Evolutionary conservation across 106 monocot species (phyloP), one percentile per base, ranked within the genome.

Genomic region (Dioscorea dumetorum): DNA sequence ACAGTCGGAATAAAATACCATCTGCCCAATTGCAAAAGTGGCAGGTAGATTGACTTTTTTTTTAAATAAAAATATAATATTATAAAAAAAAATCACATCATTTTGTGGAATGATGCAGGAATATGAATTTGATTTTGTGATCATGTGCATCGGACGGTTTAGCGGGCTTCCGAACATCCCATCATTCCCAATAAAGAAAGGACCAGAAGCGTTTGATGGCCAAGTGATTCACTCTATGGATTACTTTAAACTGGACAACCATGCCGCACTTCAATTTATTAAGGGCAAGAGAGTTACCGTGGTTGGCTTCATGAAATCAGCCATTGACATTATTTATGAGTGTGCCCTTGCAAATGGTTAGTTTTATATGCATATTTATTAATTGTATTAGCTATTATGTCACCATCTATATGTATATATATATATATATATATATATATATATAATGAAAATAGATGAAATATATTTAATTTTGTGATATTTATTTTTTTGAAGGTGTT

Each of bases 161-260:
- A 85, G 82, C 21, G 85, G 74, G 0, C 18, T 68, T 17, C 88
- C 85, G 0, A 83, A 90, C 58, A 70, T 90, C 7, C 90, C 90
- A 0, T 59, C 54, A 4, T 90, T 90, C 21, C 85, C 85, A 15
- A 17, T 58, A 22, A 68, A 72, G 28, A 76, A 75, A 28, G 90
- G 90, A 0, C 75, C 83, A 11, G 85, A 90, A 50, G 78, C 73
- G 20, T 90, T 90, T 53, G 15, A 70, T 21, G 90, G 90, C 2
- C 57, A 67, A 63, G 86, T 83, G 50, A 80, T 90, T 18, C 85
- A 90, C 57, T 77, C 82, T 49, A 79, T 77, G 79, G 84, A 88
- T 58, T 84, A 81, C 64, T 69, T 79, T 11, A 78, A 84, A 50
- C 73, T 88, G 79, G 81, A 61, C 31, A 65, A 51, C 2, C 21